Evolutionary conservation across 228 moss, liverwort and hornwort genomes (phyloP), one percentile per base, ranked within the genome.

Genomic region (Sphagnum fallax): DNA sequence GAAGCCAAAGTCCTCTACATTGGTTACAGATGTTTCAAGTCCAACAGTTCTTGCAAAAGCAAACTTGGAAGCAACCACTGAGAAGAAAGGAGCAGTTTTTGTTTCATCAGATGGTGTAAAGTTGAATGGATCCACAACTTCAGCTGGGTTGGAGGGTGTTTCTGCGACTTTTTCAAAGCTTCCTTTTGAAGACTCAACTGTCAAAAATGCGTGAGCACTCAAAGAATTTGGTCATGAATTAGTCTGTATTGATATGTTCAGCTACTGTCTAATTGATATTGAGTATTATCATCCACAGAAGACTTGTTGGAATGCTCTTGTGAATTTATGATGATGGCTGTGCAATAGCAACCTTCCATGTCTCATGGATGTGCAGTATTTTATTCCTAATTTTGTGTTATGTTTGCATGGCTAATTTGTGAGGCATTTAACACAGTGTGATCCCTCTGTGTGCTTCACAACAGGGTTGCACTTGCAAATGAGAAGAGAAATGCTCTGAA

Each of bases 391-490:
- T 32, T 32, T 32, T 3, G 32, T 32, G 32, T 32, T 32, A 32
- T 32, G 32, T 32, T 32, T 32, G 32, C 32, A 32, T 32, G 32
- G 32, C 32, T 32, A 3, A 32, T 32, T 32, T 32, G 32, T 32
- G 32, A 32, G 32, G 32, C 32, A 32, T 32, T 32, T 32, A 32
- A 32, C 32, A 32, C 32, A 32, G 32, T 32, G 32, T 32, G 32
- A 32, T 32, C 32, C 32, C 32, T 32, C 2, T 32, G 32, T 32
- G 32, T 10, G 6, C 15, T 64, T 51, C 6, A 59, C 16, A 63
- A 67, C 84, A 98, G 98, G 70, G 90, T 91, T 75, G 94, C 92
- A 71, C 90, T 92, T 60, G 98, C 98, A 1, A 98, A 92, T 75
- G 98, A 98, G 78, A 93, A 90, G 85, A 90, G 79, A 82, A 94